Evolutionary conservation across 306 rosid species (phyloP).

Genomic region (Gleditsia sinensis): DNA sequence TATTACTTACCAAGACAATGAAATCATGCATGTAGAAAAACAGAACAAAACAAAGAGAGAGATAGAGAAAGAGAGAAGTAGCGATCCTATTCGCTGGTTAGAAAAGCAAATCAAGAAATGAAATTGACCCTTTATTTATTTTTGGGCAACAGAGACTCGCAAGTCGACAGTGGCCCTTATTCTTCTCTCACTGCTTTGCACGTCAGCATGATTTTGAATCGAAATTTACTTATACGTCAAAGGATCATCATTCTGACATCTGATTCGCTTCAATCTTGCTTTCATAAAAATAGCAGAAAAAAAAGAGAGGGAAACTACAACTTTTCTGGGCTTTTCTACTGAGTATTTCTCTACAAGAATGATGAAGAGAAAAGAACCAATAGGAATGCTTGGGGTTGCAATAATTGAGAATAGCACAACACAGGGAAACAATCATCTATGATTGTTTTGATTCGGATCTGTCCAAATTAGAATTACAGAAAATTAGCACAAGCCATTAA

Average conservation of each 20-base stretch:
- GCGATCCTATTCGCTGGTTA: constrained; percentile 19
- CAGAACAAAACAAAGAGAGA: background rate
- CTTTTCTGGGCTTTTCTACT: background rate
- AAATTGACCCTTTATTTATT: background rate
- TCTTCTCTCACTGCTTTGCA: constrained; percentile 42
- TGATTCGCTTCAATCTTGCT: background rate
- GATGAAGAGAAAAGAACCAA: background rate
- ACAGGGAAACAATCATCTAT: no score
- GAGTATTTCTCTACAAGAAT: no score
- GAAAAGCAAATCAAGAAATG: constrained; percentile 6
- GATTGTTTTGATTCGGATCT: background rate
- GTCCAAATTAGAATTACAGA: no score
- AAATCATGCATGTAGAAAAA: constrained; percentile 7
- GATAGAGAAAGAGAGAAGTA: no score
- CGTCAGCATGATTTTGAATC: constrained; percentile 35
- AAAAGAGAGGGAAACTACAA: no score
- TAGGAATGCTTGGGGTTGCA: no score
- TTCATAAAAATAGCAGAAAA: background rate
- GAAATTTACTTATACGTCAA: constrained; percentile 14
- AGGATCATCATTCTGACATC: background rate
- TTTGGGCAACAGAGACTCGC: constrained; percentile 22
- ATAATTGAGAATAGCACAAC: no score
- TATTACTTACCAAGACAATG: no score
- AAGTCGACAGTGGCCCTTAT: constrained; percentile 45
- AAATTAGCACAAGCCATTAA: no score